A percentile compares a stretch with the other conserved stretches of the same genome.
Evolutionary conservation across 495 filamentous ascomycete species (phyloP).

Genomic region (Xylona heveae): DNA sequence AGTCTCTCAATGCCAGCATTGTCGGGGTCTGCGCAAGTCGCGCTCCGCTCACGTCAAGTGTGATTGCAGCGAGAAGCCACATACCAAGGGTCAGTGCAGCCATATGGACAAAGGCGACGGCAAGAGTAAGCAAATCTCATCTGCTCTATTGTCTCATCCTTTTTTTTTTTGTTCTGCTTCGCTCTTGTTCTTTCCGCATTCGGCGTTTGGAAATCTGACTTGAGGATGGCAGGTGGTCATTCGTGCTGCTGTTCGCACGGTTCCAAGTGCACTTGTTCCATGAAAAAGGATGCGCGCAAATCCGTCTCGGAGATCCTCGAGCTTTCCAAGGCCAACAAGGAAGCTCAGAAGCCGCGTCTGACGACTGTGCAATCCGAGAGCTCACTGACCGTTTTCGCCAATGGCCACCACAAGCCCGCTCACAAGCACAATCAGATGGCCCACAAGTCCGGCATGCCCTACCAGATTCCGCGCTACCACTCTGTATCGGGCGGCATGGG

Average conservation of each 20-base stretch:
- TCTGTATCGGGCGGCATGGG: slow-evolving; percentile 46
- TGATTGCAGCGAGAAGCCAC: slow-evolving; percentile 85
- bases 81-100: slow-evolving; percentile 39
- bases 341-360: slow-evolving; percentile 46
- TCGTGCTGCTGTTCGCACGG: slow-evolving; percentile 77
- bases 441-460: slow-evolving; percentile 63
- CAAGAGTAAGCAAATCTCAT: slow-evolving; percentile 36
- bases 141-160: slow-evolving; percentile 13
- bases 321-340: slow-evolving; percentile 22
- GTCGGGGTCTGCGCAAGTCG: slow-evolving; percentile 90
- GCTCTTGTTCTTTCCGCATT: too few relatives aligned
- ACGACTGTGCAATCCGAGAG: slow-evolving; percentile 70
- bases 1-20: slow-evolving; percentile 96
- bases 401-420: slow-evolving; percentile 84
- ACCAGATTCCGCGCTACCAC: slow-evolving; percentile 55
- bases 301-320: slow-evolving; percentile 28
- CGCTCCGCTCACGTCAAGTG: slow-evolving; percentile 89
- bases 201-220: slow-evolving; percentile 23
- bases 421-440: slow-evolving; percentile 76
- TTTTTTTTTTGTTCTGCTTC: too few relatives aligned
- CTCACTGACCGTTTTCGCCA: slow-evolving; percentile 65
- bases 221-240: slow-evolving; percentile 36
- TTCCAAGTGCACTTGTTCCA: slow-evolving; percentile 71
- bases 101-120: slow-evolving; percentile 25
- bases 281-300: slow-evolving; percentile 80